A percentile compares a stretch with the other conserved stretches of the same genome.
Evolutionary conservation across 345 rosid species (phyloP).

Genomic region (Trapa incisa): DNA sequence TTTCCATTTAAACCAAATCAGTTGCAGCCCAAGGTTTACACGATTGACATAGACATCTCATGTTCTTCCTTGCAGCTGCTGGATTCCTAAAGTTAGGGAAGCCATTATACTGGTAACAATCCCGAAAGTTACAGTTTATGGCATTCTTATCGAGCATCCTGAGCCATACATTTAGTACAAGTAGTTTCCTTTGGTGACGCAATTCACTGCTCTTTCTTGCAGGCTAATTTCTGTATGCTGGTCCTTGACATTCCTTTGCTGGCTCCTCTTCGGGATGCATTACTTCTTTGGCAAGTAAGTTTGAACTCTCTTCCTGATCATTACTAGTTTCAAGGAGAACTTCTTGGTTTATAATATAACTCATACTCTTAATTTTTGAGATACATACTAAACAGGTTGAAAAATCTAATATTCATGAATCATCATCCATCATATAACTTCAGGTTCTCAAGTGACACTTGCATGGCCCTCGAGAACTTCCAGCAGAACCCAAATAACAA

Average conservation of each 20-base stretch:
- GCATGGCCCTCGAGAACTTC: slow-evolving; percentile 45
- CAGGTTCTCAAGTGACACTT: slow-evolving; percentile 55
- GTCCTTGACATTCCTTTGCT: slow-evolving; percentile 48
- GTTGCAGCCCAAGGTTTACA: no score
- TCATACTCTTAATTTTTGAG: no score
- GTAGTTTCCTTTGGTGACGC: no score
- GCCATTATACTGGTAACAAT: slow-evolving; percentile 25
- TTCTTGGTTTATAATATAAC: no score
- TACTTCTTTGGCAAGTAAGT: slow-evolving; percentile 44
- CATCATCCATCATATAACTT: not conserved
- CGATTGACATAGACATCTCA: not conserved
- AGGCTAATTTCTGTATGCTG: slow-evolving; percentile 49
- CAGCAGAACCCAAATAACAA: slow-evolving; percentile 43
- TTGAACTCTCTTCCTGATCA: not conserved
- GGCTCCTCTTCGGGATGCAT: slow-evolving; percentile 48
- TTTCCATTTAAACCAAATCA: not conserved
- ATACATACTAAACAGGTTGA: no score
- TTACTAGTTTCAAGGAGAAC: no score
- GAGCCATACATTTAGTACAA: no score
- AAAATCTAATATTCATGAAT: no score
- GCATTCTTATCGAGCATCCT: not conserved
- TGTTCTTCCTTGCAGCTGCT: slow-evolving; percentile 27
- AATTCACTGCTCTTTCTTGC: slow-evolving; percentile 4
- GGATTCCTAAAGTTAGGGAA: slow-evolving; percentile 30
- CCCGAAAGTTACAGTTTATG: not conserved